Evolutionary conservation across 768 basidiomycete species (phyloP).

Genomic region (Mycena olivaceomarginata): DNA sequence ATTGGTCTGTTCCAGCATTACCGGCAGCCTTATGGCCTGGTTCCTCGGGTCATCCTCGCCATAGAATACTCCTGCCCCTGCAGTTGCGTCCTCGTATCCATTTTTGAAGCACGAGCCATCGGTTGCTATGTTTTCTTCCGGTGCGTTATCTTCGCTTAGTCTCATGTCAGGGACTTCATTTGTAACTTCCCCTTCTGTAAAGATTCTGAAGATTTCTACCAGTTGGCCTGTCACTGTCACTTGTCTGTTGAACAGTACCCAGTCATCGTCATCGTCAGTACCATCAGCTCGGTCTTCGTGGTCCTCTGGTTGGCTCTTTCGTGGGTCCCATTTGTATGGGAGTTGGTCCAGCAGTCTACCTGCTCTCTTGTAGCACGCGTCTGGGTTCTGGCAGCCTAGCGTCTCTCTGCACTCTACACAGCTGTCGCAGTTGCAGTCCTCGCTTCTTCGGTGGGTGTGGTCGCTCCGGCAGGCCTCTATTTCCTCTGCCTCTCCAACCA

Average conservation of each 20-base stretch:
- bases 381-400: neutral
- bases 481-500: slow-evolving; percentile 24
- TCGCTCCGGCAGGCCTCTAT: neutral
- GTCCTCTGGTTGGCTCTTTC: slow-evolving; percentile 17
- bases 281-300: neutral
- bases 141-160: neutral
- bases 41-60: slow-evolving; percentile 41
- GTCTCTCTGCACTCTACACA: neutral
- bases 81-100: slow-evolving; percentile 35
- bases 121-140: slow-evolving; percentile 29
- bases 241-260: slow-evolving; percentile 9
- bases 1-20: slow-evolving; percentile 42
- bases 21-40: slow-evolving; percentile 26
- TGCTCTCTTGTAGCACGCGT: neutral
- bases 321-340: slow-evolving; percentile 37
- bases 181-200: slow-evolving; percentile 22
- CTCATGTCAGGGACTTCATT: neutral
- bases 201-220: slow-evolving; percentile 31
- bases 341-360: no score
- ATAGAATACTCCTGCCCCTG: slow-evolving; percentile 48
- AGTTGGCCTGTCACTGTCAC: slow-evolving; percentile 1
- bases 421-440: slow-evolving; percentile 11
- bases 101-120: slow-evolving; percentile 52
- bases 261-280: neutral
- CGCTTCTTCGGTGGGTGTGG: neutral